Base-by-base conservation (phyloP, 1,284 basidiomycete genomes). In the Tremellales sp. region DNA sequence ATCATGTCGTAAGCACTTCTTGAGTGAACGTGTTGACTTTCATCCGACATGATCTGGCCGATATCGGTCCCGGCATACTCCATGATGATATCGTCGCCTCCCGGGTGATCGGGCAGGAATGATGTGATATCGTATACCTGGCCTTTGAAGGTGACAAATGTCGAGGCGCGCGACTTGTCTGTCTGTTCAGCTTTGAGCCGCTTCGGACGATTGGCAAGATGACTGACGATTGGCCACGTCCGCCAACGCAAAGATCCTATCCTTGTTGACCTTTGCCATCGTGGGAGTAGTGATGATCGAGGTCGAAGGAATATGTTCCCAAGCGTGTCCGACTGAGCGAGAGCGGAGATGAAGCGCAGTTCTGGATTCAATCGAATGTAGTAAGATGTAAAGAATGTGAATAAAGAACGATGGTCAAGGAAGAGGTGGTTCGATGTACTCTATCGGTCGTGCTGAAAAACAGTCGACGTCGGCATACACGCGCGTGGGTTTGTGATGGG, bases 1-100 rank as follows among this genome's bases (percentile, higher is more conserved):
- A 99, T 72, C 83, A 99, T 88, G 40, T 87, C 86, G 70, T 89
- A 98, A 0, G 94, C 96, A 4, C 86, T 82, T 23, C 89, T 84
- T 2, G 90, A 93, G 73, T 98, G 96, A n/a, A 85, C 84, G 73
- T 98, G 96, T 64, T 88, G 84, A n/a, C 78, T 67, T 52, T 81
- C 76, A 73, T 96, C 86, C 64, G 81, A 81, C 94, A 98, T 97
- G 53, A 84, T 78, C 17, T 75, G 76, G 29, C 80, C 85, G 47
- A 97, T 80, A 68, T 97, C 90, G 73, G 84, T 82, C 29, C 91
- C 92, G 2, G 88, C 91, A 71, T 86, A 81, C 45, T 83, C 77
- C 15, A 78, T 49, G 51, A 80, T 62, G 47, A 79, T 67, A 56
- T 79, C 77, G 53, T 79, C 78, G 33, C 78, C 78, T 48, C 78